Percentiles rank a stretch among this genome's conserved stretches.
phyloP scores from a whole-genome alignment of 1,139 yeast species.

The Scheffersomyces titani region DNA sequence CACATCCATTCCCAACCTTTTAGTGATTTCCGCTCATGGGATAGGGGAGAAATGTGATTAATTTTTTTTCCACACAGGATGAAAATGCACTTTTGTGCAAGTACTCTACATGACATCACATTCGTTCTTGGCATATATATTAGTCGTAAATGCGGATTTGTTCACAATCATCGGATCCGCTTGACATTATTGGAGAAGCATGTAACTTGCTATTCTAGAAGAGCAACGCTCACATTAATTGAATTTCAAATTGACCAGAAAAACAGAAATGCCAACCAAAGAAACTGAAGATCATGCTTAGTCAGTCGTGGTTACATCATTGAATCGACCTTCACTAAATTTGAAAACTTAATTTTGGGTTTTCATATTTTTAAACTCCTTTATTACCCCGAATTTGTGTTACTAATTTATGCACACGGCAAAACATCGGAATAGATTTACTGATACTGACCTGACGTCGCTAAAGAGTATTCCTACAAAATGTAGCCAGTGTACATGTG shows the following conservation, averaged over 20 bases:
- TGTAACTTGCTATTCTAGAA: neutral
- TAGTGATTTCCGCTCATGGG: neutral
- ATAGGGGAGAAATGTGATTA: neutral
- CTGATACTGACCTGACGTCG: neutral
- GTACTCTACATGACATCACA: neutral
- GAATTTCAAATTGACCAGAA: neutral
- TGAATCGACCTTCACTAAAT: neutral
- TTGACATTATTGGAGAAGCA: neutral
- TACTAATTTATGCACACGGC: neutral
- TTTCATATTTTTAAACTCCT: neutral
- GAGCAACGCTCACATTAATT: neutral
- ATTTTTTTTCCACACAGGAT: neutral
- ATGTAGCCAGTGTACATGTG: neutral
- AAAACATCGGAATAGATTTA: neutral
- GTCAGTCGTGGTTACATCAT: neutral
- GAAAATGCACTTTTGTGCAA: neutral
- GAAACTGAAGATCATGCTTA: neutral
- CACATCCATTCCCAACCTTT: neutral
- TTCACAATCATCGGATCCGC: neutral
- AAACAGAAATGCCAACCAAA: neutral
- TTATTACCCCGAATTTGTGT: neutral
- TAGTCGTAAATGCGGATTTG: neutral
- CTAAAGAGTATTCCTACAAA: neutral
- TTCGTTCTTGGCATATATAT: neutral
- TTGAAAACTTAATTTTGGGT: neutral